Conservation (phyloP, 768 basidiomycete species). For the Rhodotorula diobovata region DNA sequence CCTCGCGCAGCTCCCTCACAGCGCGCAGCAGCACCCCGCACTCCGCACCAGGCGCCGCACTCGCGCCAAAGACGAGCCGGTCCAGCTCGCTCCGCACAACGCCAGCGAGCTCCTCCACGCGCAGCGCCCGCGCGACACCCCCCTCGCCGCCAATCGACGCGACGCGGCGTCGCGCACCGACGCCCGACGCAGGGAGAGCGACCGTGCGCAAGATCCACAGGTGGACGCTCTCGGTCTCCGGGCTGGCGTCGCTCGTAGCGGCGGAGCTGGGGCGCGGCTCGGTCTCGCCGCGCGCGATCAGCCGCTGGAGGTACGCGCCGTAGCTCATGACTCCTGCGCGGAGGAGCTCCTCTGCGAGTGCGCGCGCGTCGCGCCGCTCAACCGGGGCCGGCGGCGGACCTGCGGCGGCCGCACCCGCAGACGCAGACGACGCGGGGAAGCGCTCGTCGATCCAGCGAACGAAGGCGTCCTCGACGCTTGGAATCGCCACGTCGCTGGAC, state of each 20-base stretch:
- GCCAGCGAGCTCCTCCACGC: neutral
- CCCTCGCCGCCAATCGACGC: neutral
- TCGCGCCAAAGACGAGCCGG: neutral
- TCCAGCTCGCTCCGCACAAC: neutral
- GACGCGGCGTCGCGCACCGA: neutral
- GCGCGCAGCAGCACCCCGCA: neutral
- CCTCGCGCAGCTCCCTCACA: neutral
- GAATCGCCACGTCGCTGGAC: neutral
- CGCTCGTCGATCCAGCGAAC: constrained; percentile 33
- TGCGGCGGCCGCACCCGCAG: neutral
- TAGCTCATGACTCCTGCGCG: constrained; percentile 23
- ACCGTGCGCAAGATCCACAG: constrained; percentile 25
- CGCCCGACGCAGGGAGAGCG: neutral
- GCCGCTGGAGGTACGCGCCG: constrained; percentile 33
- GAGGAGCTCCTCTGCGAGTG: constrained; percentile 29
- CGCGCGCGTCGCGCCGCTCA: neutral
- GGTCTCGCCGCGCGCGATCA: constrained; percentile 40
- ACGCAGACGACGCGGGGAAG: neutral
- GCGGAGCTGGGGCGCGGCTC: neutral
- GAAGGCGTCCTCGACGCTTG: constrained; percentile 20
- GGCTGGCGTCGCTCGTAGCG: neutral
- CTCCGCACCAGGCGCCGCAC: neutral
- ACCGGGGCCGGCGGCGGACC: neutral
- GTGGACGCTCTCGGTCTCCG: constrained; percentile 8
- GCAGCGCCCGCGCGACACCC: neutral